Evolutionary conservation across 164 flowering plant genomes (phyloP).

Genomic region (Liriodendron chinense): DNA sequence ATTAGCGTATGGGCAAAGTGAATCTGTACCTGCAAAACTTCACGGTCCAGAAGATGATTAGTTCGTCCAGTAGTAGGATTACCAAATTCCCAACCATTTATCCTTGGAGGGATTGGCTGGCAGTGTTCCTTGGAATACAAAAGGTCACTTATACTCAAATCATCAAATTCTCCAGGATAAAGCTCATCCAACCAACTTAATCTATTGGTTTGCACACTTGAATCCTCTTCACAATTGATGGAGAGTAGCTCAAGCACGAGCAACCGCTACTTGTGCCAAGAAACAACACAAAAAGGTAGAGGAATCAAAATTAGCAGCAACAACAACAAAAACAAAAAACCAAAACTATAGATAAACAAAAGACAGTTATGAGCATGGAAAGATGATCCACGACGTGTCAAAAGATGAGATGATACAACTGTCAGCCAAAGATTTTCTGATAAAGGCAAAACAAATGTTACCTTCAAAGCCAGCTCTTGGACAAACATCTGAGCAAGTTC

Average conservation of each 20-base stretch:
- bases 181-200: slow-evolving; percentile 63
- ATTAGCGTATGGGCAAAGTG: background rate
- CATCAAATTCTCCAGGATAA: slow-evolving; percentile 68
- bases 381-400: background rate
- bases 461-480: slow-evolving; percentile 66
- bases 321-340: slow-evolving; percentile 1
- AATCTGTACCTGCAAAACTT: slow-evolving; percentile 53
- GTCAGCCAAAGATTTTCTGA: background rate
- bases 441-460: slow-evolving; percentile 6
- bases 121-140: slow-evolving; percentile 37
- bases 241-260: slow-evolving; percentile 57
- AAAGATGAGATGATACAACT: background rate
- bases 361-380: background rate
- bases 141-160: slow-evolving; percentile 37
- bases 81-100: slow-evolving; percentile 24
- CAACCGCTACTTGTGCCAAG: slow-evolving; percentile 42
- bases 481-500: slow-evolving; percentile 71
- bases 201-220: slow-evolving; percentile 10
- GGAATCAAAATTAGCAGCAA: background rate
- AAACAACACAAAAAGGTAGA: background rate
- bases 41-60: slow-evolving; percentile 33
- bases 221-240: slow-evolving; percentile 31
- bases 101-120: slow-evolving; percentile 41
- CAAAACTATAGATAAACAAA: background rate
- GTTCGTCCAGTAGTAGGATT: slow-evolving; percentile 6